Base-by-base conservation (phyloP, 257 asterid genomes). In the Schizonepeta tenuifolia region DNA sequence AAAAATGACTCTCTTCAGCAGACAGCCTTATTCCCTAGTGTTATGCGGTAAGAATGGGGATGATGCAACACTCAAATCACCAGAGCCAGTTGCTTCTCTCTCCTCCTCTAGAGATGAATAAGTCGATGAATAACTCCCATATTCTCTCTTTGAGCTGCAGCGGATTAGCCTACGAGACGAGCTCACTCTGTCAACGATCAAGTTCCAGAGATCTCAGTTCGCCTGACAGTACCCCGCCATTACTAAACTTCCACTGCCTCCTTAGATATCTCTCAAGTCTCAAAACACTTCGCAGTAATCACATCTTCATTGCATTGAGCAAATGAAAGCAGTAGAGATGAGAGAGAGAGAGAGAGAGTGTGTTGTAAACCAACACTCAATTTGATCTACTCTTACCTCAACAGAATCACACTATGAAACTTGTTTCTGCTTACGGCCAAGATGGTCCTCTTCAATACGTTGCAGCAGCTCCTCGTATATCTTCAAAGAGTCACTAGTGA, bases 391-490 rank as follows among this genome's bases (percentile, higher is more conserved):
- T 33, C 36, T 3, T 49, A 49, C 26, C 40, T 44, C 56, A 24
- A 24, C 15, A 13, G 11, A 26, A 44, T 8, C 53, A 54, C 43
- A 54, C 73, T 74, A 86, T 3, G 84, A 75, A 58, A 65, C 85
- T 46, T 73, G 62, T 24, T 78, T 85, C 21, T 76, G 80, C 74
- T 70, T 10, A 2, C 15, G 50, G 50, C n/a, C n/a, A 43, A 43
- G 87, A 77, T 59, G 82, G 64, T 87, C 93, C 82, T 93, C 97
- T 54, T 86, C 95, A 66, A 93, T 86, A 10, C 96, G 91, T 60
- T 87, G 92, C 82, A 94, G 58, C 26, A 94, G 60, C 64, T 91
- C 97, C 89, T 91, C 97, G 1, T 94, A 85, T 11, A 87, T 86
- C 85, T 85, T 91, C 71, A 91, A 72, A 20, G 90, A 79, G 68